phyloP scores from a whole-genome alignment of 768 basidiomycete species.

The Russula brevipes region DNA sequence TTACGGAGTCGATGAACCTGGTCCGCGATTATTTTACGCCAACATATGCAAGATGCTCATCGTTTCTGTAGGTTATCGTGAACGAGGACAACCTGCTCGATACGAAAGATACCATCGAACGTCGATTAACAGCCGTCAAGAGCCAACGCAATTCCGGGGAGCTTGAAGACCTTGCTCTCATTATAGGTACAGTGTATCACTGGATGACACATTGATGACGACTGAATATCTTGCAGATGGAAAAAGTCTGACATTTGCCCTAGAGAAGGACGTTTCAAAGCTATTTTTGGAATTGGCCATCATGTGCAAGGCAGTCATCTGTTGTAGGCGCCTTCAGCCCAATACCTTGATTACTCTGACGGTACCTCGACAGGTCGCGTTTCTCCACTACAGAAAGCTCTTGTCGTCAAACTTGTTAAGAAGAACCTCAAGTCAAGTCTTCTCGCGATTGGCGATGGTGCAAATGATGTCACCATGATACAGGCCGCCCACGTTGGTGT shows the following conservation, averaged over 20 bases:
- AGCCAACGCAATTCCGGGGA: constrained; percentile 89
- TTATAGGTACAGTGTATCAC: constrained; percentile 63
- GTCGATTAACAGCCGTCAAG: constrained; percentile 87
- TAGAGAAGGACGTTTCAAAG: constrained; percentile 89
- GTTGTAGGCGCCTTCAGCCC: constrained; percentile 55
- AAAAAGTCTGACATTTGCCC: constrained; percentile 86
- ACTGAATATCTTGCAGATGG: constrained; percentile 56
- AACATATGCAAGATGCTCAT: not conserved
- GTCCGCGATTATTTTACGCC: constrained; percentile 39
- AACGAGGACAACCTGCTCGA: constrained; percentile 83
- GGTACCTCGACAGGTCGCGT: constrained; percentile 66
- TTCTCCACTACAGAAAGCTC: constrained; percentile 93
- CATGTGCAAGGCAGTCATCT: constrained; percentile 98
- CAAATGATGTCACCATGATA: constrained; percentile 99
- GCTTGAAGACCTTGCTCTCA: constrained; percentile 87
- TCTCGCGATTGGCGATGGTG: constrained; percentile 96
- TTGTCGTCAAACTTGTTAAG: constrained; percentile 98
- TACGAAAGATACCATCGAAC: constrained; percentile 81
- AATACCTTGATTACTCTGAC: not conserved
- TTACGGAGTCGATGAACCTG: constrained; percentile 98
- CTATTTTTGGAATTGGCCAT: constrained; percentile 91
- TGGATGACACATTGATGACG: not conserved
- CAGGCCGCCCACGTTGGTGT: constrained; percentile 98
- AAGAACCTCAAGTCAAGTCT: constrained; percentile 90
- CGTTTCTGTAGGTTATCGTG: constrained; percentile 67